Percentiles rank a stretch among this genome's conserved stretches.
Evolutionary conservation across 352 stramenopile genomes (phyloP).

Genomic region (Globisporangium nunn): DNA sequence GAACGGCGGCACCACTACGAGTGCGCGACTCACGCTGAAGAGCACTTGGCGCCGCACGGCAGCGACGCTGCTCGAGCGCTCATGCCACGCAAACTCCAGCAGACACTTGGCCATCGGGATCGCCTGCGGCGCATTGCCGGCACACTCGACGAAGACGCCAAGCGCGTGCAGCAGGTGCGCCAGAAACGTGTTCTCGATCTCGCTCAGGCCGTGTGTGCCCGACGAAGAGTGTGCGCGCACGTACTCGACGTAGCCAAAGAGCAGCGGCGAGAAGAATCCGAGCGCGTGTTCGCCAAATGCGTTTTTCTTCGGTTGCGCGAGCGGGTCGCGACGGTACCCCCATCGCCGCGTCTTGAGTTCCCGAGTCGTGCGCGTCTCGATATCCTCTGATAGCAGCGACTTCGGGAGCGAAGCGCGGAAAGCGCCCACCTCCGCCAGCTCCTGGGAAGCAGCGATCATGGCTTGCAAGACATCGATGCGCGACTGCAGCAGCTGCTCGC

Average conservation of each 20-base stretch:
- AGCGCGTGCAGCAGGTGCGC: conserved; percentile 65
- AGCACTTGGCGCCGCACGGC: conserved; percentile 67
- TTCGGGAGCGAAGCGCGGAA: conserved; percentile 24
- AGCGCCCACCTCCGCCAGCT: conserved; percentile 50
- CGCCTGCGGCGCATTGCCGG: conserved; percentile 45
- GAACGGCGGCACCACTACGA: conserved; percentile 51
- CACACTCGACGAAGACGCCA: conserved; percentile 59
- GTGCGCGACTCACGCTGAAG: conserved; percentile 61
- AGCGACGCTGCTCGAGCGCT: conserved; percentile 33
- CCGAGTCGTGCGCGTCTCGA: conserved; percentile 38
- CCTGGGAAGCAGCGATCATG: conserved; percentile 48
- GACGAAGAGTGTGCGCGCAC: conserved; percentile 19
- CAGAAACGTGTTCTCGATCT: conserved; percentile 64
- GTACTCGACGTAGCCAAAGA: conserved; percentile 70
- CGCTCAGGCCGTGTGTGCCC: conserved; percentile 15
- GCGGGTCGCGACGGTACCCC: conserved; percentile 54
- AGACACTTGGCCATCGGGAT: conserved; percentile 65
- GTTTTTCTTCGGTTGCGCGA: conserved; percentile 44
- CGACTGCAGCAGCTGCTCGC: conserved; percentile 69
- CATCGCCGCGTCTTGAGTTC: conserved; percentile 60
- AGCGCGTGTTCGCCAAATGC: conserved; percentile 53
- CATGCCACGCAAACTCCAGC: conserved; percentile 60
- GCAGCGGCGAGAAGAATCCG: conserved; percentile 65
- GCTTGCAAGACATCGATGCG: conserved; percentile 57
- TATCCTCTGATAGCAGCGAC: conserved; percentile 36